Conservation (phyloP, 2,329 filamentous ascomycete species). For the Colletotrichum karsti region DNA sequence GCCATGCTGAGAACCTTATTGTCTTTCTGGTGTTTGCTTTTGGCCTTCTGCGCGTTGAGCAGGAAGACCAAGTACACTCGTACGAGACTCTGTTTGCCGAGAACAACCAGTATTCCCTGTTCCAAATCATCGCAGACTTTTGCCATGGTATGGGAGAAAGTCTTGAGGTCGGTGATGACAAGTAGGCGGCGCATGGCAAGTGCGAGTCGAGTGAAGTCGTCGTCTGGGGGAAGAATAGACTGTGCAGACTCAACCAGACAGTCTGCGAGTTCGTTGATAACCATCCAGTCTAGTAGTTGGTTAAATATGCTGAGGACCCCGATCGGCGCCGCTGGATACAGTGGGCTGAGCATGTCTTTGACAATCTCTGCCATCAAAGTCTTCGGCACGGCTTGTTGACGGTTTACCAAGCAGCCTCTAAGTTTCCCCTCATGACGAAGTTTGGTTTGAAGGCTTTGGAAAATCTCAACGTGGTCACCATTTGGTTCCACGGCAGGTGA, state of each 20-base stretch:
- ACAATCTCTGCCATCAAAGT: not conserved
- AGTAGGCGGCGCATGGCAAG: not conserved
- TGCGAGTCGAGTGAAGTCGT: not conserved
- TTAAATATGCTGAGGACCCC: slow-evolving; percentile 15
- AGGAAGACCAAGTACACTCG: not conserved
- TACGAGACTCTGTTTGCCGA: slow-evolving; percentile 7
- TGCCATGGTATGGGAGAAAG: not conserved
- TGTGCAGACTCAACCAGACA: not conserved
- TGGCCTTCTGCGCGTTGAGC: slow-evolving; percentile 9
- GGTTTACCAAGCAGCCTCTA: slow-evolving; percentile 9
- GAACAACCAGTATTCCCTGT: not conserved
- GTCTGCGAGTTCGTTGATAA: not conserved
- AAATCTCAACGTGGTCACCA: slow-evolving; percentile 12
- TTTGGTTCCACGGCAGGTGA: not conserved
- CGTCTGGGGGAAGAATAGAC: not conserved
- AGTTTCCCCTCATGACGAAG: slow-evolving; percentile 8
- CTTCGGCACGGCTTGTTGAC: not conserved
- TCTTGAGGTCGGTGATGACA: not conserved
- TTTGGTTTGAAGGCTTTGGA: not conserved
- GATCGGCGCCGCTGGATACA: slow-evolving; percentile 1
- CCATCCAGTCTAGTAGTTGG: not conserved
- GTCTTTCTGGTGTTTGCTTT: not conserved
- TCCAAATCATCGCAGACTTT: slow-evolving; percentile 2
- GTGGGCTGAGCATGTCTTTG: not conserved
- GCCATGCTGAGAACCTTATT: not conserved